These are phyloP conservation scores for Agaricus blazei DNA, from an alignment of 768 basidiomycete species.

Conservation along the genomic window DNA sequence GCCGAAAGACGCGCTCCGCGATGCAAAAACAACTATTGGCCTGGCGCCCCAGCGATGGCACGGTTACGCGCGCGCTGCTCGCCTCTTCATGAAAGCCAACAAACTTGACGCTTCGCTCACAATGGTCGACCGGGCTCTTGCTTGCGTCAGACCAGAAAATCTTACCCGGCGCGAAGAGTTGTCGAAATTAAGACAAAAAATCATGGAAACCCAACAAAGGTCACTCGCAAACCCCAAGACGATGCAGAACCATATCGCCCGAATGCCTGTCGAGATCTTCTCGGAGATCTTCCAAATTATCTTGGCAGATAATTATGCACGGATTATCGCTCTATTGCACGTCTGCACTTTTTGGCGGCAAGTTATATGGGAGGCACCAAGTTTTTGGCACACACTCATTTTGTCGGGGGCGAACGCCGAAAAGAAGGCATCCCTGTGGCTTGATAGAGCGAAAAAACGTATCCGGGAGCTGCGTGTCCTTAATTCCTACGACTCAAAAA, in stretches of 20 bases:
- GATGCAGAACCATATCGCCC: constrained; percentile 47
- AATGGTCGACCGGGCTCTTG: constrained; percentile 59
- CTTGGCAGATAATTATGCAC: constrained; percentile 34
- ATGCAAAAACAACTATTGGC: constrained; percentile 65
- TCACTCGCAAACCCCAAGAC: constrained; percentile 16
- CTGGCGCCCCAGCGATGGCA: constrained; percentile 68
- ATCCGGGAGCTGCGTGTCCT: constrained; percentile 36
- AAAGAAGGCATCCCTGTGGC: constrained; percentile 55
- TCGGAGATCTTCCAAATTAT: constrained; percentile 45
- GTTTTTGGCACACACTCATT: constrained; percentile 57
- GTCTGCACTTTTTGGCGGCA: constrained; percentile 64
- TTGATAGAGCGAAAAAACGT: constrained; percentile 44
- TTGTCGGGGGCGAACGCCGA: constrained; percentile 42
- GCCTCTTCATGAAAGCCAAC: constrained; percentile 49
- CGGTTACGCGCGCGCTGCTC: constrained; percentile 72
- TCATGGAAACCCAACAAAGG: constrained; percentile 16
- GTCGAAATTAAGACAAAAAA: constrained; percentile 33
- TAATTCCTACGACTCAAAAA: constrained; percentile 8
- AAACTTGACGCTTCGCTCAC: constrained; percentile 47
- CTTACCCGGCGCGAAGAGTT: constrained; percentile 41
- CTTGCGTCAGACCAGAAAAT: constrained; percentile 42
- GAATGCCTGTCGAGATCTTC: constrained; percentile 67
- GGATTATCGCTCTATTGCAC: constrained; percentile 44
- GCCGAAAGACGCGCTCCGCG: constrained; percentile 60
- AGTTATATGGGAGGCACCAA: constrained; percentile 43